phyloP scores from a whole-genome alignment of 805 yeast genomes.

The Ogataea paraovalis region DNA sequence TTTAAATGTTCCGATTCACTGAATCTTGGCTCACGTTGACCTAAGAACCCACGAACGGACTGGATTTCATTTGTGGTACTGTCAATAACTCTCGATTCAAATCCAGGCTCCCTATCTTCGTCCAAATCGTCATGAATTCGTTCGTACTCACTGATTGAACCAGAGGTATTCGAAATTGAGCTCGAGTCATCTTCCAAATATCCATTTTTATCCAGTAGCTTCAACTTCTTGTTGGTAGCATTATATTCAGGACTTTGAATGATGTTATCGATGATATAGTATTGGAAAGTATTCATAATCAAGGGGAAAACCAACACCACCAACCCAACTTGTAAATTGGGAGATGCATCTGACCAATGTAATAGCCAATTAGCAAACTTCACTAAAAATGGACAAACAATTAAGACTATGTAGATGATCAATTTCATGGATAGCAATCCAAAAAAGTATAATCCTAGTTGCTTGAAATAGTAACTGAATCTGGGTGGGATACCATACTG shows the following conservation, averaged over 20 bases:
- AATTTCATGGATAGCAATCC: constrained; percentile 60
- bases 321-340: constrained; percentile 77
- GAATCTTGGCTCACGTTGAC: neutral
- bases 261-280: constrained; percentile 67
- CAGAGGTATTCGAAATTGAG: neutral
- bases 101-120: neutral
- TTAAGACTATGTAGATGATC: constrained; percentile 51
- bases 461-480: constrained; percentile 64
- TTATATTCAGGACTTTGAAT: constrained; percentile 53
- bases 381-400: constrained; percentile 64
- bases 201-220: constrained; percentile 8
- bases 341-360: constrained; percentile 79
- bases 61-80: neutral
- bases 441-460: constrained; percentile 60
- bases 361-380: constrained; percentile 67
- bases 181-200: neutral
- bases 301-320: constrained; percentile 83
- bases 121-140: neutral
- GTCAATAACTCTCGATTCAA: neutral
- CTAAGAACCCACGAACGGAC: neutral
- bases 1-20: neutral
- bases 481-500: constrained; percentile 64
- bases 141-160: neutral
- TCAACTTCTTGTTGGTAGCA: constrained; percentile 13
- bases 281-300: constrained; percentile 69